Percentiles rank a stretch among this genome's conserved stretches.
Evolutionary conservation across 495 filamentous ascomycete genomes (phyloP).

Genomic region (Podospora conica): DNA sequence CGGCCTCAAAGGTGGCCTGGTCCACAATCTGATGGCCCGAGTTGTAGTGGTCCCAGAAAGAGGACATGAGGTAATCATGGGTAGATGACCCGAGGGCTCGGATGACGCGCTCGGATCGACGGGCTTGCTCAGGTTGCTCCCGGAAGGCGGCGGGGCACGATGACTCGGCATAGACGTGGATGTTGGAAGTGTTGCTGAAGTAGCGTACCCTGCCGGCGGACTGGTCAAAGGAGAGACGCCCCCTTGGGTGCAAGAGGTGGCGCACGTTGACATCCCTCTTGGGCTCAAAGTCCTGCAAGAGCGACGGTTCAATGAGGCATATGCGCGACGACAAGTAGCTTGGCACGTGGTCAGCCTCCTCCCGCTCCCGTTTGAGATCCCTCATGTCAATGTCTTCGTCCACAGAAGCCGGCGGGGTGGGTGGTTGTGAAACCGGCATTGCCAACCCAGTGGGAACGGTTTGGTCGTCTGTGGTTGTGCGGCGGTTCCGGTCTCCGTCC

Average conservation of each 20-base stretch:
- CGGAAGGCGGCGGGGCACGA: slow-evolving; percentile 10
- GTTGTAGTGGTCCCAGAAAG: slow-evolving; percentile 50
- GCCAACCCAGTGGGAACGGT: not conserved
- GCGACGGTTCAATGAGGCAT: slow-evolving; percentile 24
- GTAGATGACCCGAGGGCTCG: slow-evolving; percentile 35
- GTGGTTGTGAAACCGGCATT: slow-evolving; percentile 16
- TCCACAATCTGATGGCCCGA: slow-evolving; percentile 42
- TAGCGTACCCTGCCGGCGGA: slow-evolving; percentile 38
- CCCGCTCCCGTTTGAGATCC: slow-evolving; percentile 14
- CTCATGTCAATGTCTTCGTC: slow-evolving; percentile 22
- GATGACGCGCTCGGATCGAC: slow-evolving; percentile 41
- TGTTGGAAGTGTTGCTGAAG: slow-evolving; percentile 44
- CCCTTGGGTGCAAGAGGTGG: slow-evolving; percentile 36
- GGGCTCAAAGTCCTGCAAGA: slow-evolving; percentile 22
- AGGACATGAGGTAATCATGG: slow-evolving; percentile 46
- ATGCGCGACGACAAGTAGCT: slow-evolving; percentile 5
- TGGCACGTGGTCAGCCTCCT: not conserved
- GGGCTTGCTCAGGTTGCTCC: slow-evolving; percentile 32
- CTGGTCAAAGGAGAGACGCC: slow-evolving; percentile 42
- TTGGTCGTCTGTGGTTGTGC: slow-evolving; percentile 8
- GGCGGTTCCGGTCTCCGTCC: slow-evolving; percentile 9
- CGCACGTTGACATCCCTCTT: slow-evolving; percentile 39
- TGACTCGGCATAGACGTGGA: slow-evolving; percentile 27
- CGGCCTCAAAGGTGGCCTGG: slow-evolving; percentile 43
- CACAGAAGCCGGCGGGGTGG: slow-evolving; percentile 25